Conservation (phyloP, 2,329 filamentous ascomycete species). For the Simplicillium aogashimaense region DNA sequence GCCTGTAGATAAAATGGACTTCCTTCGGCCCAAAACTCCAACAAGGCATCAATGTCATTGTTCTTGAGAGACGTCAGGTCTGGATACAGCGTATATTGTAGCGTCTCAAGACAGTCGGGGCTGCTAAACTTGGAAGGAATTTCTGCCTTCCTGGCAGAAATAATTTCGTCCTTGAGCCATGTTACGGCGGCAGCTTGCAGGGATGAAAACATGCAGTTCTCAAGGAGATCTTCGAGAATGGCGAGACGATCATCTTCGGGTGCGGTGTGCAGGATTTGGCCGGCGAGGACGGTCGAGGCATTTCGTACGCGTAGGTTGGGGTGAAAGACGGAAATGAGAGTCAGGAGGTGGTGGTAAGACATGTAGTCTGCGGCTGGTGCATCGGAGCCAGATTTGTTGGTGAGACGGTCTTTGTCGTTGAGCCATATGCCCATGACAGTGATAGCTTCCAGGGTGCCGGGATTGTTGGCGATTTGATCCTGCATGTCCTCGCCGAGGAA, state of each 20-base stretch:
- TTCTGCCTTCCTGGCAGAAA: slow-evolving; percentile 28
- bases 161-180: slow-evolving; percentile 55
- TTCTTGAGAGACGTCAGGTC: slow-evolving; percentile 37
- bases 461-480: slow-evolving; percentile 34
- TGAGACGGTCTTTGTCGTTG: slow-evolving; percentile 36
- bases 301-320: slow-evolving; percentile 43
- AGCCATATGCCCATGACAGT: slow-evolving; percentile 51
- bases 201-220: slow-evolving; percentile 54
- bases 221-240: slow-evolving; percentile 54
- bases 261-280: slow-evolving; percentile 45
- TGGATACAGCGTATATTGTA: slow-evolving; percentile 55
- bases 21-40: slow-evolving; percentile 42
- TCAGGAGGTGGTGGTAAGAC: slow-evolving; percentile 50
- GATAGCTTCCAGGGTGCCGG: slow-evolving; percentile 49
- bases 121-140: slow-evolving; percentile 34
- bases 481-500: slow-evolving; percentile 44
- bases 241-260: slow-evolving; percentile 47
- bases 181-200: slow-evolving; percentile 53
- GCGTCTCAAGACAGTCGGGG: slow-evolving; percentile 44
- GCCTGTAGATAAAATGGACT: slow-evolving; percentile 48
- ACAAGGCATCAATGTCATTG: slow-evolving; percentile 28
- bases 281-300: slow-evolving; percentile 42
- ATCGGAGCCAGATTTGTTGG: slow-evolving; percentile 14
- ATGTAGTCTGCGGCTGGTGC: slow-evolving; percentile 37
- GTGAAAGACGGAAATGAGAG: slow-evolving; percentile 48